Percentiles rank a stretch among this genome's conserved stretches.
phyloP scores from a whole-genome alignment of 169 alveolate genomes.

The Plasmodium reichenowi region DNA sequence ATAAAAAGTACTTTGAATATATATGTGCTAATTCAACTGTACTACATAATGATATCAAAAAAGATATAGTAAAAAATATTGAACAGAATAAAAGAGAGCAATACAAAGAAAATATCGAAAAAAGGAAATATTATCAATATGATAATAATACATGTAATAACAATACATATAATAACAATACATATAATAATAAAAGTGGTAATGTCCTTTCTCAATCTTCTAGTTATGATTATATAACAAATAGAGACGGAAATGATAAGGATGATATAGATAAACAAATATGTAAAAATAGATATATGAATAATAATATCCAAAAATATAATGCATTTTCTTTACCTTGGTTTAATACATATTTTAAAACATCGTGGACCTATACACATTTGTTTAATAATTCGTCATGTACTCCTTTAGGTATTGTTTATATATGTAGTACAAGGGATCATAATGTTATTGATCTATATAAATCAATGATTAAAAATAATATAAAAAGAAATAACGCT shows the following conservation, averaged over 20 bases:
- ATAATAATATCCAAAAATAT: slow-evolving; percentile 23
- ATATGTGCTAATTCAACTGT: slow-evolving; percentile 42
- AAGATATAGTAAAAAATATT: slow-evolving; percentile 2
- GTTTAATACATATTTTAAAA: slow-evolving; percentile 48
- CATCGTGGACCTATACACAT: slow-evolving; percentile 57
- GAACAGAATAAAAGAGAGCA: neutral
- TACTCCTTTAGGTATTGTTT: slow-evolving; percentile 38
- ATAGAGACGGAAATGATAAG: neutral
- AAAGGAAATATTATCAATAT: neutral
- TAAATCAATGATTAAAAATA: slow-evolving; percentile 38
- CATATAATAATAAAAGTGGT: too few species aligned
- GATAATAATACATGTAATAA: too few species aligned
- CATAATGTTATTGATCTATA: slow-evolving; percentile 31
- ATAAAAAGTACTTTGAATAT: slow-evolving; percentile 24
- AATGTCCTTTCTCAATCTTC: too few species aligned
- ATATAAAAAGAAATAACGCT: slow-evolving; percentile 8
- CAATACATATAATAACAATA: too few species aligned
- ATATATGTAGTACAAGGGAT: slow-evolving; percentile 54
- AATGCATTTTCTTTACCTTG: slow-evolving; percentile 68
- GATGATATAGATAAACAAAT: neutral
- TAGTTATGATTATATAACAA: too few species aligned
- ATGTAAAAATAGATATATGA: slow-evolving; percentile 7
- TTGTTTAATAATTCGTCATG: slow-evolving; percentile 23
- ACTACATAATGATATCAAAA: slow-evolving; percentile 12
- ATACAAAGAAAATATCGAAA: neutral